Conservation (phyloP, 768 basidiomycete species). For the Trametes meyenii region DNA sequence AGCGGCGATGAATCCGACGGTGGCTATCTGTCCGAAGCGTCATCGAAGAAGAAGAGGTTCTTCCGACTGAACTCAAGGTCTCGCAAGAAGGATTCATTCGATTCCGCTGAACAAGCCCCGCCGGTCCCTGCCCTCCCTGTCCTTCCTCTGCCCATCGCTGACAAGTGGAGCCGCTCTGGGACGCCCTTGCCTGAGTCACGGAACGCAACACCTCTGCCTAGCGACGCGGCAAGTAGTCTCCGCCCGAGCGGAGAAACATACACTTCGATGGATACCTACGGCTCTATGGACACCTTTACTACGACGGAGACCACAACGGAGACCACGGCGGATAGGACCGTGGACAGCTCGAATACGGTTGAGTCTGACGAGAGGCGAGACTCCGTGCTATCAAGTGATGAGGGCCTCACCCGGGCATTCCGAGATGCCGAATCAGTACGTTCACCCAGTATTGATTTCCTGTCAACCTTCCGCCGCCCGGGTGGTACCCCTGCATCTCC, state of each 20-base stretch:
- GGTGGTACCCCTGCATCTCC: conserved; percentile 11
- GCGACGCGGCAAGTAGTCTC: neutral
- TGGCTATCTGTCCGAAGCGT: conserved; percentile 35
- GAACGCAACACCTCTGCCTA: conserved; percentile 20
- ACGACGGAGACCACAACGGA: conserved; percentile 2
- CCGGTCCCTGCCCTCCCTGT: conserved; percentile 26
- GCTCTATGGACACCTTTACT: conserved; percentile 9
- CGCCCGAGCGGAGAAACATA: conserved; percentile 22
- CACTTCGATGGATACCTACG: conserved; percentile 9
- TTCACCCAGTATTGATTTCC: conserved; percentile 31
- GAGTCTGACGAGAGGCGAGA: conserved; percentile 21
- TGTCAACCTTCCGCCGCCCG: conserved; percentile 30
- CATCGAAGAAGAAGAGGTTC: conserved; percentile 34
- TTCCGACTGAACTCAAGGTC: conserved; percentile 30
- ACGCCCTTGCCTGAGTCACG: conserved; percentile 19
- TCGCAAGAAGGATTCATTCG: conserved; percentile 23
- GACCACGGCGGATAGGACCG: neutral
- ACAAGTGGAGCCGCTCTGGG: conserved; percentile 17
- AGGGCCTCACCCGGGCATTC: conserved; percentile 30
- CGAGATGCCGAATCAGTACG: conserved; percentile 31
- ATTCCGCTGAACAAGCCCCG: conserved; percentile 16
- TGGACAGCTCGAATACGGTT: conserved; percentile 12
- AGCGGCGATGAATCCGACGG: conserved; percentile 36
- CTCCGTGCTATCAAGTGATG: conserved; percentile 8
- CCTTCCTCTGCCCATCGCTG: conserved; percentile 23